Base-by-base conservation (phyloP, 306 rosid species). In the Datisca glomerata region DNA sequence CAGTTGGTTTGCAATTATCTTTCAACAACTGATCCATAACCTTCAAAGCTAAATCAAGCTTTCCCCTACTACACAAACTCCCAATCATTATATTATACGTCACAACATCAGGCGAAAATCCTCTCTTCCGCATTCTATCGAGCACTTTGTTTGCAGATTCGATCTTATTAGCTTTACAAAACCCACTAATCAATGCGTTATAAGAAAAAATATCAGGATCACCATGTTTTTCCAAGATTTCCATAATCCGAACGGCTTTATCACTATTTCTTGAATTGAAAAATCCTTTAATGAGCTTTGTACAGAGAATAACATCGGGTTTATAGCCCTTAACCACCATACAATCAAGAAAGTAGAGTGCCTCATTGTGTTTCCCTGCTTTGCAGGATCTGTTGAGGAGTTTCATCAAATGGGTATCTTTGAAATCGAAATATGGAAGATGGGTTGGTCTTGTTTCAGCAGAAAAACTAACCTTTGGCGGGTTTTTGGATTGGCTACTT, bases 21-120 rank as follows among this genome's bases (percentile, higher is more conserved):
- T 59, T 65, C 76, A 79, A 23, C 43, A 83, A 60, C 67, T 68
- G 68, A 42, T 83, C 89, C 78, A 74, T 49, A 2, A 74, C 67
- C 70, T 62, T 62, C 9, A 76, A 15, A 18, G 85, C 81, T 45
- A 55, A 58, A 3, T 45, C 73, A 36, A 76, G 79, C 58, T 72
- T 76, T 1, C 85, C 80, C 44, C 76, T 79, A 1, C 67, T 67
- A 24, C 89, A 87, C 20, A 82, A 78, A 61, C 64, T 72, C 41
- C 94, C 89, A 33, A 87, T 76, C 64, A 87, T 68, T 18, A 87
- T 87, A 50, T 76, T 87, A 36, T 83, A 86, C 1, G 97, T 83
- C 27, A 87, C 84, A 46, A 78, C 72, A 54, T 83, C 85, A 9
- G 93, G 83, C 6, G 64, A 51, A 25, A 74, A 76, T 0, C 94